Percentiles rank a stretch among this genome's conserved stretches.
Conservation (phyloP, 2,329 filamentous ascomycete species). For the Exophiala alcalophila region DNA sequence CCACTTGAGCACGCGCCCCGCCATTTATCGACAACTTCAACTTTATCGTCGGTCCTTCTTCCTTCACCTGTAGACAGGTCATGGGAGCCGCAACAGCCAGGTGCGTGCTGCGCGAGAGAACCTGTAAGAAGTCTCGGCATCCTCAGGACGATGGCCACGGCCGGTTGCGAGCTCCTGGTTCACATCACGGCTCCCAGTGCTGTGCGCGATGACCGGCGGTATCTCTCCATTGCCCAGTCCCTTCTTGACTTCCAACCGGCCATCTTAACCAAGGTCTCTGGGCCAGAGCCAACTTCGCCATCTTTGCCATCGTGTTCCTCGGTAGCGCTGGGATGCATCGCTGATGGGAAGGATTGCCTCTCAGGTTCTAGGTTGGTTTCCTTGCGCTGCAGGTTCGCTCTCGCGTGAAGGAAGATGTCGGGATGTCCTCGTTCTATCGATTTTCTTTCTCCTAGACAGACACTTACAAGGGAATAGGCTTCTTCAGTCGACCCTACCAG, state of each 20-base stretch:
- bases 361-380: conserved; percentile 10
- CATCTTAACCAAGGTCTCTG: conserved; percentile 30
- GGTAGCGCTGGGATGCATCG: not conserved
- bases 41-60: no score
- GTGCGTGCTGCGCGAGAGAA: no score
- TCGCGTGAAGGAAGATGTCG: not conserved
- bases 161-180: conserved; percentile 39
- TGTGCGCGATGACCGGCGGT: conserved; percentile 38
- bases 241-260: conserved; percentile 36
- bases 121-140: no score
- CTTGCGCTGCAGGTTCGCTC: not conserved
- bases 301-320: not conserved
- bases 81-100: no score
- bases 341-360: not conserved
- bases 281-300: conserved; percentile 13
- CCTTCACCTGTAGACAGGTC: no score
- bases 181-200: conserved; percentile 42
- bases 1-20: no score
- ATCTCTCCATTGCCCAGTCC: conserved; percentile 40
- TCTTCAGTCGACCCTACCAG: not conserved
- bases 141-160: conserved; percentile 10
- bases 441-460: not conserved
- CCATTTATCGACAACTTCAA: no score
- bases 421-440: not conserved
- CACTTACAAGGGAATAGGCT: conserved; percentile 3